Evolutionary conservation across 495 filamentous ascomycete species (phyloP).

Genomic region (Pyrenula massariospora): DNA sequence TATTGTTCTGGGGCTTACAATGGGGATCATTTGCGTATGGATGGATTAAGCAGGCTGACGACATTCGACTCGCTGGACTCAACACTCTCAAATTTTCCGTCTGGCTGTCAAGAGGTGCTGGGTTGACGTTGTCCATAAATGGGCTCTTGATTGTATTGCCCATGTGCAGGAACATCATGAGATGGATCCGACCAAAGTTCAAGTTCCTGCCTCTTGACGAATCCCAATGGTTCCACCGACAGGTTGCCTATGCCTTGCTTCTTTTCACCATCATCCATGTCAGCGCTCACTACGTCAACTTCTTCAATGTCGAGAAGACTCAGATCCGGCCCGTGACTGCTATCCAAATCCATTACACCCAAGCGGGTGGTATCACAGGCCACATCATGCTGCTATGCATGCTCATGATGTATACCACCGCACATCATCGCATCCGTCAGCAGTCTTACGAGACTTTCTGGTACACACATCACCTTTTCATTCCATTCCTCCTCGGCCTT

Average conservation of each 20-base stretch:
- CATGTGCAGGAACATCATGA: conserved; percentile 85
- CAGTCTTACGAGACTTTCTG: conserved; percentile 98
- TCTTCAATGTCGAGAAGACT: conserved; percentile 85
- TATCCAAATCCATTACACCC: conserved; percentile 84
- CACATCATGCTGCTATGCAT: conserved; percentile 98
- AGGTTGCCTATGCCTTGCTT: conserved; percentile 82
- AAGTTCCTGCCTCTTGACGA: conserved; percentile 86
- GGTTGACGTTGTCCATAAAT: conserved; percentile 71
- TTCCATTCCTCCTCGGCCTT: conserved; percentile 84
- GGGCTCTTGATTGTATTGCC: conserved; percentile 79
- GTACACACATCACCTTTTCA: conserved; percentile 93
- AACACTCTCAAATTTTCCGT: conserved; percentile 82
- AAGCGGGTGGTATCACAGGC: conserved; percentile 85
- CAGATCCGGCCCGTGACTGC: conserved; percentile 73
- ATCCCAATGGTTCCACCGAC: conserved; percentile 91
- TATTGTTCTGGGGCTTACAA: conserved; percentile 78
- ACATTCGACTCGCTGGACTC: conserved; percentile 56
- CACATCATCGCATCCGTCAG: conserved; percentile 85
- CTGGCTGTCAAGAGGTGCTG: conserved; percentile 91
- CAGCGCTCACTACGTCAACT: conserved; percentile 87
- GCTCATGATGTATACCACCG: conserved; percentile 96
- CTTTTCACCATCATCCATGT: conserved; percentile 73
- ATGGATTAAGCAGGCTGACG: conserved; percentile 72
- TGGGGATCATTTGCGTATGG: conserved; percentile 71
- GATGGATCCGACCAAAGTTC: conserved; percentile 76